A percentile compares a stretch with the other conserved stretches of the same genome.
Evolutionary conservation across 805 yeast species (phyloP).

Genomic region (Sugiyamaella smithiae): DNA sequence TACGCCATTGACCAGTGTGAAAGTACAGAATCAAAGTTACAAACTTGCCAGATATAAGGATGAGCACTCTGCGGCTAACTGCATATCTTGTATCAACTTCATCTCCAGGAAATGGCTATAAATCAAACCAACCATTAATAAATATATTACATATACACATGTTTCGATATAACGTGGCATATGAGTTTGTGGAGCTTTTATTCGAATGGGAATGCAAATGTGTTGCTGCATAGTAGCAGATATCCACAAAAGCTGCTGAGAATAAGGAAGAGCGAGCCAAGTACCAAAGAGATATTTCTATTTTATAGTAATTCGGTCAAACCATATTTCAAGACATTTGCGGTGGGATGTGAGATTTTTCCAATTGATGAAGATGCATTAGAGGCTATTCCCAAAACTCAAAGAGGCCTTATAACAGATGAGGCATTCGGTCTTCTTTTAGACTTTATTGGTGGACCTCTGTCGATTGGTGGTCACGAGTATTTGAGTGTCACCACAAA

Average conservation of each 20-base stretch:
- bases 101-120: no score
- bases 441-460: constrained; percentile 8
- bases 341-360: constrained; percentile 10
- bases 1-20: no score
- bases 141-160: no score
- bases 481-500: not conserved
- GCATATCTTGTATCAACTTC: no score
- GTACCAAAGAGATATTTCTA: constrained; percentile 32
- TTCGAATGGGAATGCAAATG: constrained; percentile 51
- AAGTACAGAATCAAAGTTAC: no score
- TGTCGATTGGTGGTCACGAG: no score
- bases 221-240: constrained; percentile 43
- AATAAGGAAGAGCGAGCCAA: constrained; percentile 37
- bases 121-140: no score
- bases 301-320: constrained; percentile 37
- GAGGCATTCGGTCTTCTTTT: constrained; percentile 9
- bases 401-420: constrained; percentile 3
- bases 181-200: constrained; percentile 40
- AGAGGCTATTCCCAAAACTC: not conserved
- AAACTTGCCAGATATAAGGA: no score
- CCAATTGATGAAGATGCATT: not conserved
- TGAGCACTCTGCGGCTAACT: no score
- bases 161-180: no score
- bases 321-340: constrained; percentile 11
- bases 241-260: constrained; percentile 35